Evolutionary conservation across 2,329 filamentous ascomycete genomes (phyloP).

Genomic region (Aspergillus thermomutatus): DNA sequence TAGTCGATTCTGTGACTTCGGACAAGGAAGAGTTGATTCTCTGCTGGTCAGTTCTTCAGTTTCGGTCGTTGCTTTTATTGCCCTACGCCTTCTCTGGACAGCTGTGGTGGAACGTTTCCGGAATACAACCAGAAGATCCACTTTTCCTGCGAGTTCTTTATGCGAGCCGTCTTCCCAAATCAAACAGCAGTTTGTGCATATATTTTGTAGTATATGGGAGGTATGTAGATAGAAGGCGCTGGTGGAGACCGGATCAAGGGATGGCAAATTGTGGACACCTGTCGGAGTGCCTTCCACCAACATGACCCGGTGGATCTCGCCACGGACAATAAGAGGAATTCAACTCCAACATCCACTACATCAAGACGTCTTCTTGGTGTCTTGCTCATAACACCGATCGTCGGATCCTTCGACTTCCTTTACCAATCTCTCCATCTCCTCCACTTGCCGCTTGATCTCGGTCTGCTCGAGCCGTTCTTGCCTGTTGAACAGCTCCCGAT

Average conservation of each 20-base stretch:
- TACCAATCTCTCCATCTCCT: constrained; percentile 11
- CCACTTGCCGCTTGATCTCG: not conserved
- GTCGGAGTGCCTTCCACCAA: constrained; percentile 1
- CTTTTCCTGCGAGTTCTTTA: not conserved
- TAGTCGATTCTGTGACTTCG: not conserved
- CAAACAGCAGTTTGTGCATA: not conserved
- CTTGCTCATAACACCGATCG: constrained; percentile 7
- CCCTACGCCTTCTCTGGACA: constrained; percentile 2
- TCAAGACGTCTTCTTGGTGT: constrained; percentile 4
- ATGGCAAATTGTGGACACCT: not conserved
- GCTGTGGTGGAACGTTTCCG: not conserved
- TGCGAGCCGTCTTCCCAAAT: not conserved
- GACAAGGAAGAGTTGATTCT: not conserved
- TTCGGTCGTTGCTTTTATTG: no score
- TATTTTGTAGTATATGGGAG: not conserved
- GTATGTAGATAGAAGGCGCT: not conserved
- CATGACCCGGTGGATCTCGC: not conserved
- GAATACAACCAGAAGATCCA: not conserved
- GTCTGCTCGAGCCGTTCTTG: not conserved
- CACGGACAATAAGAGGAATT: not conserved
- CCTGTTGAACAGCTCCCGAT: not conserved
- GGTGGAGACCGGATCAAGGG: not conserved
- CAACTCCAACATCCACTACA: not conserved
- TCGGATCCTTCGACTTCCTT: constrained; percentile 12
- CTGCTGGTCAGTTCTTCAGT: not conserved